Conservation (phyloP, 306 rosid genomes). For the Cucumis hystrix region DNA sequence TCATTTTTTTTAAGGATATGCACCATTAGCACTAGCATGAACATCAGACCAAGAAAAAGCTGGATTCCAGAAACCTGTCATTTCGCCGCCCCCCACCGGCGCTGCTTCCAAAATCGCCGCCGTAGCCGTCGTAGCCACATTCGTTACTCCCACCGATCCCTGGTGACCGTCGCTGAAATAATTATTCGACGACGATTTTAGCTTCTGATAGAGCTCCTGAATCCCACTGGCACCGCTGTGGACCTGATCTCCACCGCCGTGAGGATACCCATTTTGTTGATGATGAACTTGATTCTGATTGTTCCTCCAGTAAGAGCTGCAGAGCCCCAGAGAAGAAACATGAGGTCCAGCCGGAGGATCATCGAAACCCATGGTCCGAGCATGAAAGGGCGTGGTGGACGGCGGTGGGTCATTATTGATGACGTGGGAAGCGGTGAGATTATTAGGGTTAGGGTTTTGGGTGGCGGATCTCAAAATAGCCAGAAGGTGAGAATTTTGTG, state of each 20-base stretch:
- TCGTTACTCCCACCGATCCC: conserved; percentile 29
- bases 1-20: conserved; percentile 33
- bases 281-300: conserved; percentile 14
- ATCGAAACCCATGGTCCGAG: conserved; percentile 39
- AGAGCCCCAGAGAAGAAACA: conserved; percentile 36
- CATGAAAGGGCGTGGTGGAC: conserved; percentile 9
- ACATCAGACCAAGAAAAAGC: conserved; percentile 68
- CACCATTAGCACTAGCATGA: conserved; percentile 73
- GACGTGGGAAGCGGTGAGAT: conserved; percentile 30
- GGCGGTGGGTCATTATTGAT: conserved; percentile 35
- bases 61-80: conserved; percentile 75
- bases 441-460: conserved; percentile 62
- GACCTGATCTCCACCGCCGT: conserved; percentile 16
- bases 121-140: conserved; percentile 19
- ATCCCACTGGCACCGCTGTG: conserved; percentile 45
- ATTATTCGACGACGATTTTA: conserved; percentile 39
- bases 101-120: conserved; percentile 49
- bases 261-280: conserved; percentile 19
- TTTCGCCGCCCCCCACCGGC: conserved; percentile 43
- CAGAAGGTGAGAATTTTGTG: conserved; percentile 60
- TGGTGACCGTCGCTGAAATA: conserved; percentile 19
- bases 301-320: conserved; percentile 59
- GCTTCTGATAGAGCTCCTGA: conserved; percentile 73
- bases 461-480: conserved; percentile 43
- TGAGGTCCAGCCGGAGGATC: conserved; percentile 17